Evolutionary conservation across 805 yeast species (phyloP), one percentile per base, ranked within the genome.

Genomic region (Yarrowia divulgata): DNA sequence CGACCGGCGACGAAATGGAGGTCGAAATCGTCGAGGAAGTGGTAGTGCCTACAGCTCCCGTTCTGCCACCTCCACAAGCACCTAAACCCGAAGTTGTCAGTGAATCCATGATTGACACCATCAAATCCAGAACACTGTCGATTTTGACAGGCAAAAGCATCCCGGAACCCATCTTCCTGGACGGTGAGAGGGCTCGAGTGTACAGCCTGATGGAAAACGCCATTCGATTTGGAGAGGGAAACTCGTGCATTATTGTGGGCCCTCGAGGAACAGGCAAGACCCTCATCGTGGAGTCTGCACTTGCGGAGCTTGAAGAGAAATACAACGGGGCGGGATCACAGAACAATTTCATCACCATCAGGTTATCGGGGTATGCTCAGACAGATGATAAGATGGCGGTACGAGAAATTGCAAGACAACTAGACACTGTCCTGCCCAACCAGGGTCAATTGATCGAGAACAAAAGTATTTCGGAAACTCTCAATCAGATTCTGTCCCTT

Each of bases 251-350:
- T 8, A 70, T 94, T 0, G 82, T 93, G 55, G 98, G 98, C 0
- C 91, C 97, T 0, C 80, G 93, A 52, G 87, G 89, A 2, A 81
- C 87, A 6, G 98, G 97, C 0, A 94, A 94, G 75, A 82, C 93
- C 0, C 79, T 85, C 1, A 77, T 90, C 3, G 79, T 94, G 2
- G 82, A 89, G 39, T 78, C 82, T 6, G 92, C 89, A 0, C 69
- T 95, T 18, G 70, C 75, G 0, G 79, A 81, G 14, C 77, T 92
- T 37, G 72, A 78, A 4, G 45, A 71, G 16, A 77, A 79, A 40
- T 84, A 83, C 73, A 71, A 73, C 1, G 74, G 76, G 6, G 37
- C 49, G 1, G 66, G 52, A 13, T 43, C 66, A 8, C 64, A 57
- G 19, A 81, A 85, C 42, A 85, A 86, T 63, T 91, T 87, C 74